Base-by-base conservation (phyloP, 352 stramenopile species). In the Pythium aquatile region DNA sequence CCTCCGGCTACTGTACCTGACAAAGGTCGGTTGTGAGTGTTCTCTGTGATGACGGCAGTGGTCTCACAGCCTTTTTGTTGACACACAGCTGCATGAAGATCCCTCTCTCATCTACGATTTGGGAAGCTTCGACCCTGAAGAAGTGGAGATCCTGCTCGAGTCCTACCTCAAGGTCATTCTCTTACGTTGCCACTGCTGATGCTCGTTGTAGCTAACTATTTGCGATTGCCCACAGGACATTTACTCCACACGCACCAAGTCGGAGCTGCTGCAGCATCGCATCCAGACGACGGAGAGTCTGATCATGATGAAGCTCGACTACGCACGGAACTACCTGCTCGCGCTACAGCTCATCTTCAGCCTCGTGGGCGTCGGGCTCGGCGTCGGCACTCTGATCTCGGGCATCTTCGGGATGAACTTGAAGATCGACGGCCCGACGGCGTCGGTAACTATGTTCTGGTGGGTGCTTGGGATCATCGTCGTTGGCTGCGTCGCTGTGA, bases 371-470 rank as follows among this genome's bases (percentile, higher is more conserved):
- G 68, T 75, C 11, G 61, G 63, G 3, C 47, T 84, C 26, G 72
- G 71, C 5, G 54, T 84, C 4, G 73, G 73, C 3, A 84, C 76
- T 10, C 61, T 81, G 7, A 69, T 84, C 51, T 64, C 73, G 3
- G 76, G 76, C 1, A 62, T 74, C 30, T 79, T 84, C 55, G 76
- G 76, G 16, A 84, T 84, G 76, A 84, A 84, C 55, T 28, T 84
- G 14, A 74, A 67, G 42, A 70, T 73, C 29, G 65, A 62, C 35
- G 58, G 70, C 3, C 65, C 75, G 39, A 61, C 48, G 3, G 53
- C 77, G 17, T 69, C 48, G 5, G 61, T 52, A 10, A 48, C 58
- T 3, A 66, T 62, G 30, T 84, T 81, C 57, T 81, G 64, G 63
- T 73, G 69, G 61, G 58, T 80, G 6, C 57, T 74, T 20, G 66